These are phyloP conservation scores for Euphorbia tirucalli DNA, from an alignment of 345 rosid genomes.

Conservation along the genomic window DNA sequence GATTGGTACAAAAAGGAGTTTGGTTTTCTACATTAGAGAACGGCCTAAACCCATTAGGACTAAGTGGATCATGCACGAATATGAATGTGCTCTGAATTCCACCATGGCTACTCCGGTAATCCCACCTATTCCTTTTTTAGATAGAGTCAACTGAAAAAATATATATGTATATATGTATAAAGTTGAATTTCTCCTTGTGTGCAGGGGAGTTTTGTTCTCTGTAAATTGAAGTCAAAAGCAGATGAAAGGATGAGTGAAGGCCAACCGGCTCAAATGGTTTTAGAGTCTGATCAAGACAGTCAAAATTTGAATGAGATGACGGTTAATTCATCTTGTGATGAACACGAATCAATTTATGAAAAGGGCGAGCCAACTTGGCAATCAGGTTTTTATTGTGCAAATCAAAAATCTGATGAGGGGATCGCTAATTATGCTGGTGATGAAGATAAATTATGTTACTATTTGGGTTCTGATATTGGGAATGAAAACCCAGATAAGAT, in stretches of 20 bases:
- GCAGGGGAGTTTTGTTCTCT: constrained; percentile 29
- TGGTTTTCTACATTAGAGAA: constrained; percentile 33
- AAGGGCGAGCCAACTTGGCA: background rate
- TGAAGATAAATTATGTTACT: background rate
- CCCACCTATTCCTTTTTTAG: background rate
- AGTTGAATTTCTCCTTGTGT: background rate
- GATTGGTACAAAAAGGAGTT: constrained; percentile 43
- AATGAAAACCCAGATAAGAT: background rate
- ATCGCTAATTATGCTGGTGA: background rate
- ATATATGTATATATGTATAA: background rate
- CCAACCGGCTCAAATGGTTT: background rate
- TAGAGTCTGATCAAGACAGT: background rate
- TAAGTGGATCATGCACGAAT: constrained; percentile 31
- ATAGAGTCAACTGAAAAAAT: too few relatives aligned
- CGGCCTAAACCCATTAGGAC: constrained; percentile 20
- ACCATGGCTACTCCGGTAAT: background rate
- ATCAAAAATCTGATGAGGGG: background rate
- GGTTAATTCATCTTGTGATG: constrained; percentile 2
- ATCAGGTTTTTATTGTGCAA: background rate
- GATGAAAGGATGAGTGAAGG: background rate
- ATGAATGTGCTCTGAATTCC: constrained; percentile 31
- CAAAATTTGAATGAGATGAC: background rate
- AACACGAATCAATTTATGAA: background rate
- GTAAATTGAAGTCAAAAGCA: constrained; percentile 30
- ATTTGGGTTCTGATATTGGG: background rate